Evolutionary conservation across 768 basidiomycete species (phyloP).

Genomic region (Lactarius hengduanensis): DNA sequence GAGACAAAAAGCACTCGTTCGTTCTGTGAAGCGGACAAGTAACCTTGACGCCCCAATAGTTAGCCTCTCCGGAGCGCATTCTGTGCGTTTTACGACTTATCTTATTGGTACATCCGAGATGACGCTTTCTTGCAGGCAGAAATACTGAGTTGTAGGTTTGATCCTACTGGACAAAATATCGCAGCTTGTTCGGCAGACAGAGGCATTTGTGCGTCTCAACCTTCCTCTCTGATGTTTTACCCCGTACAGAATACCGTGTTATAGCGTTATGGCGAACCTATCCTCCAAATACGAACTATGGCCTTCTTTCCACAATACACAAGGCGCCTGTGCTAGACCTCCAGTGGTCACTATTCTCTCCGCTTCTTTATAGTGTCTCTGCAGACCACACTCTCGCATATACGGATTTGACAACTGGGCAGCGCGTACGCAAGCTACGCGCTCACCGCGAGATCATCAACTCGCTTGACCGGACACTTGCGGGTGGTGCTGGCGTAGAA

Average conservation of each 20-base stretch:
- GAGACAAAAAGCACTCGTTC: constrained; percentile 72
- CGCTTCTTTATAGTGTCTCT: constrained; percentile 75
- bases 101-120: background rate
- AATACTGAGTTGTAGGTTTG: constrained; percentile 89
- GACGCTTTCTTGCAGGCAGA: constrained; percentile 53
- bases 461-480: constrained; percentile 80
- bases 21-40: constrained; percentile 90
- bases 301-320: constrained; percentile 73
- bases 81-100: constrained; percentile 47
- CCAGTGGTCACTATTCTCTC: constrained; percentile 79
- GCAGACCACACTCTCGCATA: constrained; percentile 84
- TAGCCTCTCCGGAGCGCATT: constrained; percentile 82
- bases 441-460: constrained; percentile 94
- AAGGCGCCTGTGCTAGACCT: constrained; percentile 93
- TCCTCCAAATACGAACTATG: constrained; percentile 91
- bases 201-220: constrained; percentile 72
- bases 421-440: constrained; percentile 75
- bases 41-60: constrained; percentile 92
- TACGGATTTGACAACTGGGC: constrained; percentile 80
- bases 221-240: constrained; percentile 9
- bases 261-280: constrained; percentile 90
- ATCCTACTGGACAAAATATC: constrained; percentile 90
- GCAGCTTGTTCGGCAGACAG: constrained; percentile 91
- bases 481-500: constrained; percentile 80
- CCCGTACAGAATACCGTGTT: background rate